Evolutionary conservation across 2,329 filamentous ascomycete genomes (phyloP), one percentile per base, ranked within the genome.

Genomic region (Akanthomyces muscarius): DNA sequence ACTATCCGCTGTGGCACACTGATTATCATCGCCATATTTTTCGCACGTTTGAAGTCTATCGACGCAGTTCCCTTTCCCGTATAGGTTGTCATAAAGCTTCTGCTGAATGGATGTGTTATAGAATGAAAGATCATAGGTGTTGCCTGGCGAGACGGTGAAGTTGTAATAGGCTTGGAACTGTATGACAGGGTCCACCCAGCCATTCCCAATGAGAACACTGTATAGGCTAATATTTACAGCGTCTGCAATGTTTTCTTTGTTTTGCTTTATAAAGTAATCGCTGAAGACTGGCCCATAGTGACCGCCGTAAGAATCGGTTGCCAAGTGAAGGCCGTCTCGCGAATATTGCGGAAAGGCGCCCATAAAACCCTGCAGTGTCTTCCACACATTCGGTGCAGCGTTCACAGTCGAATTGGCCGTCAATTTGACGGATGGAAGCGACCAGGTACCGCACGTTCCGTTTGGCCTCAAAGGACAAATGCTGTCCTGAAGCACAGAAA

Each of bases 241-340:
- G 7, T 70, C 69, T 25, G 61, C 33, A 0, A 81, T 79, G 38
- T 64, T 72, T 64, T 77, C 78, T 14, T 77, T 71, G 65, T 91
- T 91, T 72, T 91, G 86, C 61, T 83, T 71, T 69, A 88, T 80
- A 74, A 82, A 84, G 63, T 80, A 75, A 1, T 76, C 75, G n/a
- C 84, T 82, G 68, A 90, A 88, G 0, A 81, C 80, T 1, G 87
- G 87, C 0, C 86, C 89, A 68, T 90, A 91, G 65, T 86, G 85
- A 5, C 89, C 89, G 30, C 87, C 84, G 72, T 90, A 88, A 71
- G 84, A 88, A 73, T 90, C 87, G 1, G 86, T 81, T 68, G 88
- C 89, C 1, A 91, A 74, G 68, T 87, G 86, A 57, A 90, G 80
- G 14, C 85, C 83, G 54, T 81, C 76, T 63, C 79, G 75, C 33